Evolutionary conservation across 2,329 filamentous ascomycete genomes (phyloP).

Genomic region (Cladosporium sp.): DNA sequence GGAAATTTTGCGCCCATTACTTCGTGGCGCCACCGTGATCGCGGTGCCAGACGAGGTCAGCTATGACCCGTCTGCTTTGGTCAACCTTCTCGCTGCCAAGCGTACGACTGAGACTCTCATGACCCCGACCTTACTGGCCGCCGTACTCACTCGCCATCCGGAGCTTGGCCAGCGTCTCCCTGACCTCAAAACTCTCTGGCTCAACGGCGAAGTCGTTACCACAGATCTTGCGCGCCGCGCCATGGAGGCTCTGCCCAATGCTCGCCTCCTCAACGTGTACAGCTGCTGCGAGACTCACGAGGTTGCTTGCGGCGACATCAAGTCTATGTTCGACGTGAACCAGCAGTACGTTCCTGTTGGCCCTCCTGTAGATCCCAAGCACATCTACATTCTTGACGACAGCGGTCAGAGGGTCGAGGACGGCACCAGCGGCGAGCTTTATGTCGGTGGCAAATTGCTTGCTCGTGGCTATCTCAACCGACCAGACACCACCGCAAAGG

Average conservation of each 20-base stretch:
- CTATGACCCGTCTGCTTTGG: slow-evolving; percentile 69
- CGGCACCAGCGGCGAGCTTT: slow-evolving; percentile 65
- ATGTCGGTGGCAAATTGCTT: slow-evolving; percentile 65
- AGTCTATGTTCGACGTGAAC: slow-evolving; percentile 56
- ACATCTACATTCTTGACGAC: slow-evolving; percentile 68
- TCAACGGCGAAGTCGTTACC: slow-evolving; percentile 78
- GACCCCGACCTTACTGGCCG: slow-evolving; percentile 72
- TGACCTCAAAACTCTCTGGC: slow-evolving; percentile 64
- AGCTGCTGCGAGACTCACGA: slow-evolving; percentile 79
- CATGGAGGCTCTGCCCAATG: slow-evolving; percentile 60
- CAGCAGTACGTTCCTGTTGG: slow-evolving; percentile 68
- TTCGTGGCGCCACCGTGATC: slow-evolving; percentile 70
- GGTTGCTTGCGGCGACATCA: slow-evolving; percentile 69
- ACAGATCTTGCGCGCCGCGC: slow-evolving; percentile 67
- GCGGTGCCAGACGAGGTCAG: slow-evolving; percentile 69
- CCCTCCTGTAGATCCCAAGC: slow-evolving; percentile 58
- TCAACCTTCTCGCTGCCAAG: slow-evolving; percentile 61
- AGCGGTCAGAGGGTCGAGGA: slow-evolving; percentile 56
- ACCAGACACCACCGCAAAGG: slow-evolving; percentile 69
- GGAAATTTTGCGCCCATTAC: slow-evolving; percentile 71
- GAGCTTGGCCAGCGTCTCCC: slow-evolving; percentile 59
- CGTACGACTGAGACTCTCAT: slow-evolving; percentile 74
- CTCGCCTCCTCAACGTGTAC: slow-evolving; percentile 71
- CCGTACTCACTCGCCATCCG: slow-evolving; percentile 61
- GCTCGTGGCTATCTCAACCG: slow-evolving; percentile 73